Conservation (phyloP, 306 rosid genomes). For the Fagus sylvatica region DNA sequence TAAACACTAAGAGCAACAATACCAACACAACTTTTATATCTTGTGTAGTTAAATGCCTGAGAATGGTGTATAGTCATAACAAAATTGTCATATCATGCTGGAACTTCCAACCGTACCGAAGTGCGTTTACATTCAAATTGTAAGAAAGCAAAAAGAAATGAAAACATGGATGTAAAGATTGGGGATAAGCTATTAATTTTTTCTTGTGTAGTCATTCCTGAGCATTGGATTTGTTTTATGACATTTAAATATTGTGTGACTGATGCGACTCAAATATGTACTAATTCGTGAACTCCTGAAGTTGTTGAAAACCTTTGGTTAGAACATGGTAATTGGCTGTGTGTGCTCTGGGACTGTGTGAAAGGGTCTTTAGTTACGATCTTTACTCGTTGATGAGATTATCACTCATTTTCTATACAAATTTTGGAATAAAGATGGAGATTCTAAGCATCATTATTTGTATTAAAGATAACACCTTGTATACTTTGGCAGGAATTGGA, state of each 20-base stretch:
- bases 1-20: too few relatives aligned
- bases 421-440: background rate
- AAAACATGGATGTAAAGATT: background rate
- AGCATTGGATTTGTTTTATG: too few relatives aligned
- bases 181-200: background rate
- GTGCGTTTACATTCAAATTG: too few relatives aligned
- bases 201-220: background rate
- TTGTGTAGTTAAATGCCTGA: background rate
- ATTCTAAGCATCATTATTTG: background rate
- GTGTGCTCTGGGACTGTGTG: background rate
- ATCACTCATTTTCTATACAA: background rate
- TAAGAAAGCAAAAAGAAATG: too few relatives aligned
- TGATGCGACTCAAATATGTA: background rate
- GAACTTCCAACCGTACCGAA: background rate
- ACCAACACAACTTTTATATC: too few relatives aligned
- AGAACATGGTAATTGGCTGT: too few relatives aligned
- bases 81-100: background rate
- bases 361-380: background rate
- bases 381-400: background rate
- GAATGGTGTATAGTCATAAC: background rate
- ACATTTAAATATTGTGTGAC: background rate
- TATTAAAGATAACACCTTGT: background rate
- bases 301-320: too few relatives aligned
- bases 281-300: too few relatives aligned
- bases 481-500: conserved; percentile 46